These are phyloP conservation scores for Picea mariana DNA, from an alignment of 83 land plant species.

Conservation along the genomic window DNA sequence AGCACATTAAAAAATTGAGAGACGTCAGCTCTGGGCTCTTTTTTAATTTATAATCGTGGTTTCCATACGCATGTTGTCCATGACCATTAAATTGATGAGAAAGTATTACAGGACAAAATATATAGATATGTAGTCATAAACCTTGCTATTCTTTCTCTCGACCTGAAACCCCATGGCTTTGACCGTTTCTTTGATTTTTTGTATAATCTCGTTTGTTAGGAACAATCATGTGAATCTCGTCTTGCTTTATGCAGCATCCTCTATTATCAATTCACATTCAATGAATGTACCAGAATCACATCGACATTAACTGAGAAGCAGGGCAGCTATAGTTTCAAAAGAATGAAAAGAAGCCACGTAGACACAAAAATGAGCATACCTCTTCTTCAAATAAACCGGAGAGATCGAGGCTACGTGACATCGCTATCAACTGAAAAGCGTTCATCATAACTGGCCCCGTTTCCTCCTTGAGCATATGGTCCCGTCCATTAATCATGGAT, in stretches of 20 bases:
- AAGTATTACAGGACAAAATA: too few relatives aligned
- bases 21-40: too few relatives aligned
- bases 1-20: too few relatives aligned
- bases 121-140: too few relatives aligned
- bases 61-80: too few relatives aligned
- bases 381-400: slow-evolving; percentile 81
- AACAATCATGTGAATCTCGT: slow-evolving; percentile 64
- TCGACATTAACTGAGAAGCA: too few relatives aligned
- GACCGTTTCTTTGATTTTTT: slow-evolving; percentile 55
- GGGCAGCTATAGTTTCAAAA: too few relatives aligned
- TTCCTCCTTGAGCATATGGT: slow-evolving; percentile 13
- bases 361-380: slow-evolving; percentile 23
- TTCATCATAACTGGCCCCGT: slow-evolving; percentile 48
- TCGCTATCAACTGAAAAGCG: slow-evolving; percentile 76
- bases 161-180: slow-evolving; percentile 58
- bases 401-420: slow-evolving; percentile 66
- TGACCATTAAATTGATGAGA: too few relatives aligned
- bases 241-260: slow-evolving; percentile 62
- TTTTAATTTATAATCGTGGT: too few relatives aligned
- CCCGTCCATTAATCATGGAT: background rate
- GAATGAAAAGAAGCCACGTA: too few relatives aligned
- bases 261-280: background rate
- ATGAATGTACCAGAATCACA: too few relatives aligned
- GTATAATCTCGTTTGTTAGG: slow-evolving; percentile 52
- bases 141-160: slow-evolving; percentile 60